phyloP scores from a whole-genome alignment of 2,329 filamentous ascomycete genomes.

The Pseudogymnoascus sp. region DNA sequence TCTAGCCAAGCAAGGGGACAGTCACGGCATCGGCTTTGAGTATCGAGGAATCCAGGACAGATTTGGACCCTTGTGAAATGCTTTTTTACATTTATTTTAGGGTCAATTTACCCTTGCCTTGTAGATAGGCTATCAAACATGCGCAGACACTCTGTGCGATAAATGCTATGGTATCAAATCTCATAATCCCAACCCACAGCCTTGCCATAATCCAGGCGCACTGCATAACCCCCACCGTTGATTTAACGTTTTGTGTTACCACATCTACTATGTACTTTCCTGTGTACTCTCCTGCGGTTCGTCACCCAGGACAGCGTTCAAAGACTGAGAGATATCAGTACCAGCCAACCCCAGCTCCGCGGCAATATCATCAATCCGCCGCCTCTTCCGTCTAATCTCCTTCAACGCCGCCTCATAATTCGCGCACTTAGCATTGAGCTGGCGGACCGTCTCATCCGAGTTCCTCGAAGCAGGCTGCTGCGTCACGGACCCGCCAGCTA shows the following conservation, averaged over 20 bases:
- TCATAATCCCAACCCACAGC: not conserved
- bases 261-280: slow-evolving; percentile 3
- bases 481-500: not conserved
- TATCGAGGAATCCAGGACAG: not conserved
- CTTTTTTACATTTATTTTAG: not conserved
- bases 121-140: not conserved
- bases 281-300: not conserved
- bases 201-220: not conserved
- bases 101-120: not conserved
- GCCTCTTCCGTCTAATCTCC: not conserved
- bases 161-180: not conserved
- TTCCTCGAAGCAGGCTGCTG: not conserved
- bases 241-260: slow-evolving; percentile 2
- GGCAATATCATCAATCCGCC: slow-evolving; percentile 4
- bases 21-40: not conserved
- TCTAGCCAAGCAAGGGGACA: not conserved
- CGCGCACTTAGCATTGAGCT: not conserved
- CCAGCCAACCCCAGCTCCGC: not conserved
- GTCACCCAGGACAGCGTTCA: not conserved
- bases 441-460: not conserved
- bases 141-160: not conserved
- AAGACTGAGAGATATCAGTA: not conserved
- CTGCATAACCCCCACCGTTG: not conserved
- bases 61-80: not conserved
- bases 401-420: not conserved